Evolutionary conservation across 1,139 yeast genomes (phyloP).

Genomic region (Candida sanyaensis): DNA sequence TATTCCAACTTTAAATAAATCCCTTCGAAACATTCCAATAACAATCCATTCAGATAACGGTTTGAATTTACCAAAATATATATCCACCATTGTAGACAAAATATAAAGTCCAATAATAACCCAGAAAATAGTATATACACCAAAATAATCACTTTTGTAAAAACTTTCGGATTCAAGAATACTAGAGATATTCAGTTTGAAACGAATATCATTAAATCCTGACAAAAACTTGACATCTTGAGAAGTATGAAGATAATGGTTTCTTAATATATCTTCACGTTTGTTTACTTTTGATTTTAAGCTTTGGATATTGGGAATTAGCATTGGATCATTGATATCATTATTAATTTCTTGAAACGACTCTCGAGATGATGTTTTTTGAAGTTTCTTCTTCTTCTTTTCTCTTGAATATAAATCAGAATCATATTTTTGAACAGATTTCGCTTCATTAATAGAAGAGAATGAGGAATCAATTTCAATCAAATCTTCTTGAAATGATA

Average conservation of each 20-base stretch:
- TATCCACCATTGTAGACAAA: conserved; percentile 47
- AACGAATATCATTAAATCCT: conserved; percentile 14
- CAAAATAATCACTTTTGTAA: conserved; percentile 52
- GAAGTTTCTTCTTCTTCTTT: background rate
- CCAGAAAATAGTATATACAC: conserved; percentile 72
- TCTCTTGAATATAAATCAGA: background rate
- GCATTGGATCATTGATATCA: background rate
- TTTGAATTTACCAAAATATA: conserved; percentile 27
- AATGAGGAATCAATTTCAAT: background rate
- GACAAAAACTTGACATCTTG: conserved; percentile 12
- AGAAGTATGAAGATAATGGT: conserved; percentile 6
- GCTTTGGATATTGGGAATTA: conserved; percentile 2
- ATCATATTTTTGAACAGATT: background rate
- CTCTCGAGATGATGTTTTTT: background rate
- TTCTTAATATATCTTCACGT: conserved; percentile 8
- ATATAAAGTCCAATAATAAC: conserved; percentile 57
- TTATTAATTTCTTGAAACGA: background rate
- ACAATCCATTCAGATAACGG: conserved; percentile 49
- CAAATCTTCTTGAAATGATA: background rate
- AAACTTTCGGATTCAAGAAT: conserved; percentile 50
- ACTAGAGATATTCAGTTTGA: conserved; percentile 30
- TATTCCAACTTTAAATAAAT: conserved; percentile 61
- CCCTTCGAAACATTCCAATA: conserved; percentile 50
- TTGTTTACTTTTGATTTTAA: conserved; percentile 7
- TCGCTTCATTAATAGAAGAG: background rate